Base-by-base conservation (phyloP, 164 flowering plant species). In the Platanus orientalis region DNA sequence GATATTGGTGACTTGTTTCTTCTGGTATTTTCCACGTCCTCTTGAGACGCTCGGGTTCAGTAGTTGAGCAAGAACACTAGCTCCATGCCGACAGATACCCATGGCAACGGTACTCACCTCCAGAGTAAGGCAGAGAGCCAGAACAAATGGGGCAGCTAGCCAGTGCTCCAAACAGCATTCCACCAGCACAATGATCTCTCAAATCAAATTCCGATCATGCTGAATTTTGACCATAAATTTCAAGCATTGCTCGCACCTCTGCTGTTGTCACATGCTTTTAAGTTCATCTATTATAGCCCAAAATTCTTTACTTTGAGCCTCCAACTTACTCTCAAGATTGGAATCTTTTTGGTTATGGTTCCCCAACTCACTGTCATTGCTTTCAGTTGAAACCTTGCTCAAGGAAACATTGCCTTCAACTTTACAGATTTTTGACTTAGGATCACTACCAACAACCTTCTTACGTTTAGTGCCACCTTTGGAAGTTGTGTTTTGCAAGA, bases 151-250 rank as follows among this genome's bases (percentile, higher is more conserved):
- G 90, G 71, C 99, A 95, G 63, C 61, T 71, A 29, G 66, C 79
- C 63, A 88, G 94, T 60, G 90, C 84, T 77, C 97, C 97, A 80
- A 95, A 95, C 58, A 86, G 75, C 97, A 95, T 95, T 28, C 96
- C 97, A 79, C 92, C 97, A 65, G 91, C 96, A 73, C 99, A 95
- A 55, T 80, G 85, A 53, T 92, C 97, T 21, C 97, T 84, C 67
- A 95, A 70, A 72, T 83, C 94, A 77, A 86, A 81, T 65, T 92
- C 99, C 58, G 97, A 92, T 65, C 97, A 97, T 27, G 81, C 48
- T 60, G 94, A 78, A 66, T 81, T 83, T 75, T 90, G 97, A 47
- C 49, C 78, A 79, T 92, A 90, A 17, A 73, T 79, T 72, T 87
- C 96, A 78, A 95, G 97, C 97, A 92, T 95, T 71, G 83, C 83